Percentiles rank a stretch among this genome's conserved stretches.
Conservation (phyloP, 495 filamentous ascomycete genomes). For the Letharia lupina region DNA sequence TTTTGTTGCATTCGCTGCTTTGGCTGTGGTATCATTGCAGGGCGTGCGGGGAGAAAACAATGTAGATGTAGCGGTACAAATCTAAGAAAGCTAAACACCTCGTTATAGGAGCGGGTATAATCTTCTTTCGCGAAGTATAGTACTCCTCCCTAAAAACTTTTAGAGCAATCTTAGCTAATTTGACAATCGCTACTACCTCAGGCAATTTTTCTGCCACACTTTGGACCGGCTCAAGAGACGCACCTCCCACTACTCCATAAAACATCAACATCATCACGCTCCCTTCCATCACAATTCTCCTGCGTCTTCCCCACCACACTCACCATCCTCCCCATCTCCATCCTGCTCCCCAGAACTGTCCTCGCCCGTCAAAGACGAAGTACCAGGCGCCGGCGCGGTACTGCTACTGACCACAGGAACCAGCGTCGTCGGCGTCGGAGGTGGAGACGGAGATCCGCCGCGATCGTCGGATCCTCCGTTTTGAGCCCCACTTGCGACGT, state of each 20-base stretch:
- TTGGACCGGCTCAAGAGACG: neutral
- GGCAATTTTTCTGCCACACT: neutral
- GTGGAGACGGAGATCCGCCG: neutral
- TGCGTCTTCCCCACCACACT: neutral
- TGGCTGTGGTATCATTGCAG: no score
- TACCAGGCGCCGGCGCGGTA: neutral
- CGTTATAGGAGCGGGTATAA: no score
- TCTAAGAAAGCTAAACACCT: no score
- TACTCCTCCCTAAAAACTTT: no score
- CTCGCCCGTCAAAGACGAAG: neutral
- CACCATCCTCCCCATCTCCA: neutral
- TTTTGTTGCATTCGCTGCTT: no score
- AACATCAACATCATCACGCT: neutral
- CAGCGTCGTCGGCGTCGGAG: neutral
- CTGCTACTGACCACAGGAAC: neutral
- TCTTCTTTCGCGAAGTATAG: no score
- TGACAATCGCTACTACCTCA: no score
- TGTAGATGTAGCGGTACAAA: no score
- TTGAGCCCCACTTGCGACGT: neutral
- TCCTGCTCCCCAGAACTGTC: no score
- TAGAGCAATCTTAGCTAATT: no score
- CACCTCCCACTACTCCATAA: neutral
- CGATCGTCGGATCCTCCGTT: neutral
- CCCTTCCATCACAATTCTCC: neutral
- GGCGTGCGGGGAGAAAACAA: no score